Base-by-base conservation (phyloP, 768 basidiomycete species). In the Pleurotus salmoneostramineus region DNA sequence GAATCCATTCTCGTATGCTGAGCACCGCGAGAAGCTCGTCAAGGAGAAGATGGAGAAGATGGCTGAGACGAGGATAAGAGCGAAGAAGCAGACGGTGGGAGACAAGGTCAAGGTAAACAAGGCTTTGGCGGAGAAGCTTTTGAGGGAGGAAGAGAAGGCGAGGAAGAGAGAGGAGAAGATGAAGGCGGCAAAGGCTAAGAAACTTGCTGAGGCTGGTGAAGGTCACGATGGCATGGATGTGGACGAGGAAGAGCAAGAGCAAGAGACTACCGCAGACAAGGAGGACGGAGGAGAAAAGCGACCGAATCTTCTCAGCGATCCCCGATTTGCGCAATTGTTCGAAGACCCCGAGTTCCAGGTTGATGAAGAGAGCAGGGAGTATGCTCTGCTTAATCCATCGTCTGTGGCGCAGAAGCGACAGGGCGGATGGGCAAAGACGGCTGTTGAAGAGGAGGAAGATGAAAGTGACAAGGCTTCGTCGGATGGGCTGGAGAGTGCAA, bases 1-100 rank as follows among this genome's bases (percentile, higher is more conserved):
- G 57, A 98, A 98, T 75, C 97, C 97, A 2, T 95, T 93, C 69
- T 93, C 89, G 7, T 98, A 98, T 70, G 87, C 87, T 42, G 97
- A 99, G 67, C 88, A 98, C 71, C 89, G 94, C 61, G 94, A 96
- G 71, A 88, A 87, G 66, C 74, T 93, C 67, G 82, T 98, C 55
- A 83, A 83, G 51, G 88, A 93, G 66, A 93, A 94, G 71, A 84
- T 99, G 75, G 94, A 95, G 58, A 94, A 94, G 71, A 82, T 97
- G 77, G 88, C 93, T 0, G 95, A 98, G 72, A 90, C 85, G 8
- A 83, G 97, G 47, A 98, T 99, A 69, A 86, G 97, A 11, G 75
- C 91, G 42, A 83, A 82, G 71, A 94, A 93, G 70, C 82, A 86
- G 37, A 67, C 37, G 37, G 37, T 40, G 37, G 37, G 68, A 50